Evolutionary conservation across 768 basidiomycete genomes (phyloP).

Genomic region (Naganishia vishniacii): DNA sequence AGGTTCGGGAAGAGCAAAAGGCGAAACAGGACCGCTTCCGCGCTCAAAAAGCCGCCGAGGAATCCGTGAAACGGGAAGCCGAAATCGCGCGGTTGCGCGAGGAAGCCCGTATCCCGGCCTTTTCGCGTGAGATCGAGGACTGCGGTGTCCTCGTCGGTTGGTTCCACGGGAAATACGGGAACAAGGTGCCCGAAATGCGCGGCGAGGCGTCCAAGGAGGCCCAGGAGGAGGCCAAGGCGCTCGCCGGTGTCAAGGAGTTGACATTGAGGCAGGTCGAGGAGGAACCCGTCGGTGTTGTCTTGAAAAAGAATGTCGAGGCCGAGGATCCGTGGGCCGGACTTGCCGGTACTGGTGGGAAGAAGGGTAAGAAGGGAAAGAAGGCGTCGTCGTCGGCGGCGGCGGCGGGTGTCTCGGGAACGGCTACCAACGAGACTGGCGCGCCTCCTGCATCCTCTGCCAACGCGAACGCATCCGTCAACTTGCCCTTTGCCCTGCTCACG

Average conservation of each 20-base stretch:
- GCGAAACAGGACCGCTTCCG: conserved; percentile 76
- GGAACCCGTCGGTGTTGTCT: conserved; percentile 62
- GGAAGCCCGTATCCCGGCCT: conserved; percentile 84
- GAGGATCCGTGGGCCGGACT: conserved; percentile 65
- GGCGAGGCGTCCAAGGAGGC: conserved; percentile 25
- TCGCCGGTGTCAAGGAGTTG: conserved; percentile 50
- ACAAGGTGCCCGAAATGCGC: conserved; percentile 40
- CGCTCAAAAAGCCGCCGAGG: conserved; percentile 70
- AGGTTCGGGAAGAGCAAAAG: conserved; percentile 55
- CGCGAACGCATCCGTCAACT: conserved; percentile 54
- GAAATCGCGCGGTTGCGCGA: conserved; percentile 77
- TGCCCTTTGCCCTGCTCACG: conserved; percentile 77
- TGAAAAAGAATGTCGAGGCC: conserved; percentile 91
- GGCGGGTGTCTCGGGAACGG: too few relatives aligned
- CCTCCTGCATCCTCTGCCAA: conserved; percentile 38
- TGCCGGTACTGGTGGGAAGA: conserved; percentile 51
- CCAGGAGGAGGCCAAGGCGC: conserved; percentile 33
- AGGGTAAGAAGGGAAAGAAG: conserved; percentile 53
- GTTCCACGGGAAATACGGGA: conserved; percentile 48
- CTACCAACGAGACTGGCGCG: too few relatives aligned
- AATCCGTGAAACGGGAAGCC: conserved; percentile 68
- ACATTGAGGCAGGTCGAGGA: conserved; percentile 79
- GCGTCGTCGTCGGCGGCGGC: conserved; percentile 24
- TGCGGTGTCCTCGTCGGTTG: conserved; percentile 54
- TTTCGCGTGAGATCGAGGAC: conserved; percentile 88